phyloP scores from a whole-genome alignment of 2,329 filamentous ascomycete species.

The Pyricularia pennisetigena region DNA sequence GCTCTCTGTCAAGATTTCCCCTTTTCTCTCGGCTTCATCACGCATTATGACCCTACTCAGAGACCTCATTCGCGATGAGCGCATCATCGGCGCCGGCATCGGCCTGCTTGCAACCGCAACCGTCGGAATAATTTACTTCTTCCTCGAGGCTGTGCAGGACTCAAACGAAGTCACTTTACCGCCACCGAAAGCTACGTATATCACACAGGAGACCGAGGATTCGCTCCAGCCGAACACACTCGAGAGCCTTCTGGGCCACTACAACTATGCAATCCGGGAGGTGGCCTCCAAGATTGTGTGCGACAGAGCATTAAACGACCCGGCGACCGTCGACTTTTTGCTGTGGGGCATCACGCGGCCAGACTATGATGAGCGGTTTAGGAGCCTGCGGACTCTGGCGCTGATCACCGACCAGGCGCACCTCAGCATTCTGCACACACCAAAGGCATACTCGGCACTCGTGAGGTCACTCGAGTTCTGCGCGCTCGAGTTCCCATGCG shows the following conservation, averaged over 20 bases:
- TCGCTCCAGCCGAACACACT: slow-evolving; percentile 57
- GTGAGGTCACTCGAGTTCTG: slow-evolving; percentile 51
- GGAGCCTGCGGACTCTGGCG: slow-evolving; percentile 44
- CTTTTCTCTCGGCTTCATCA: background rate
- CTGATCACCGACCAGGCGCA: slow-evolving; percentile 41
- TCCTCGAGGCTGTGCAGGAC: slow-evolving; percentile 50
- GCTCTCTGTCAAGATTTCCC: background rate
- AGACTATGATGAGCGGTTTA: slow-evolving; percentile 50
- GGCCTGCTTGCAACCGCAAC: slow-evolving; percentile 50
- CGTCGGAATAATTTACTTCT: slow-evolving; percentile 44
- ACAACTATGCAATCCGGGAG: slow-evolving; percentile 63
- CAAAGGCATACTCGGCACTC: slow-evolving; percentile 43
- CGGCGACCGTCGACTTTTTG: slow-evolving; percentile 35
- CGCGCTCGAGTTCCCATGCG: slow-evolving; percentile 37
- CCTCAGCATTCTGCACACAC: slow-evolving; percentile 38
- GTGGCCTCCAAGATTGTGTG: slow-evolving; percentile 52
- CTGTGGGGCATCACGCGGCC: slow-evolving; percentile 48
- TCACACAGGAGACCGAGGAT: slow-evolving; percentile 67
- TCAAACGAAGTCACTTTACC: slow-evolving; percentile 56
- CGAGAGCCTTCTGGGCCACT: slow-evolving; percentile 56
- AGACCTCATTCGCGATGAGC: slow-evolving; percentile 35
- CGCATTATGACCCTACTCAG: slow-evolving; percentile 29
- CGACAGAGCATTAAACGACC: slow-evolving; percentile 49
- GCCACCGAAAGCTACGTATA: slow-evolving; percentile 60
- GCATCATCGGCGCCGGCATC: slow-evolving; percentile 41